Conservation (phyloP, 768 basidiomycete species). For the Pisolithus sp. region DNA sequence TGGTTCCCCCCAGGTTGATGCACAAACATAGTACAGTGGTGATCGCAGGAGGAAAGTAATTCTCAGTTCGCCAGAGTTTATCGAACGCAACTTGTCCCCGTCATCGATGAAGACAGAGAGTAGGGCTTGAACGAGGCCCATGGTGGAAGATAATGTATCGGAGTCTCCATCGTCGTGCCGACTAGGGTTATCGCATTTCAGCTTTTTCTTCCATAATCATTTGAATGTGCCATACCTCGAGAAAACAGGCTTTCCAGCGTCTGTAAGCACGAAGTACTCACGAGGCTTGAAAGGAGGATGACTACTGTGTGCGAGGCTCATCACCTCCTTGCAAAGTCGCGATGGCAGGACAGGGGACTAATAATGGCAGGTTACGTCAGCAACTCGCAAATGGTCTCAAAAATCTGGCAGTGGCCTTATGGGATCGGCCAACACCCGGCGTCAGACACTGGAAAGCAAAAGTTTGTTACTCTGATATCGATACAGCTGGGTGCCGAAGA, state of each 20-base stretch:
- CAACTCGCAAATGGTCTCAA: too few species aligned
- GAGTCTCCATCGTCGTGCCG: slow-evolving; percentile 49
- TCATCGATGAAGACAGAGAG: slow-evolving; percentile 95
- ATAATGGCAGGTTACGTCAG: too few species aligned
- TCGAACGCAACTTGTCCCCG: slow-evolving; percentile 76
- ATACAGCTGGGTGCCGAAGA: too few species aligned
- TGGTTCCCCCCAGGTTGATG: slow-evolving; percentile 91
- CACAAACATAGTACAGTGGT: slow-evolving; percentile 89
- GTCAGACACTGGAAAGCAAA: too few species aligned
- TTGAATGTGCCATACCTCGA: slow-evolving; percentile 48
- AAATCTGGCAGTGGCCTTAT: too few species aligned
- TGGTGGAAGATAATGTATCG: slow-evolving; percentile 67
- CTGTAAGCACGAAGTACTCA: slow-evolving; percentile 88
- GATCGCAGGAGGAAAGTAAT: slow-evolving; percentile 84
- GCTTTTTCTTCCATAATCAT: background rate
- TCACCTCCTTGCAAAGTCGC: background rate
- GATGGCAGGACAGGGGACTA: too few species aligned
- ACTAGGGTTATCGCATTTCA: slow-evolving; percentile 23
- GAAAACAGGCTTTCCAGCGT: slow-evolving; percentile 98
- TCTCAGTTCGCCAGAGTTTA: slow-evolving; percentile 73
- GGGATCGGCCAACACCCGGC: too few species aligned
- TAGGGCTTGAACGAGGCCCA: slow-evolving; percentile 92
- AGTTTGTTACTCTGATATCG: too few species aligned
- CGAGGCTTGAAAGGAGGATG: slow-evolving; percentile 41
- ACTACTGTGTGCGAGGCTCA: slow-evolving; percentile 4